Conservation (phyloP, 1,139 yeast species). For the Yamadazyma diddensiae region DNA sequence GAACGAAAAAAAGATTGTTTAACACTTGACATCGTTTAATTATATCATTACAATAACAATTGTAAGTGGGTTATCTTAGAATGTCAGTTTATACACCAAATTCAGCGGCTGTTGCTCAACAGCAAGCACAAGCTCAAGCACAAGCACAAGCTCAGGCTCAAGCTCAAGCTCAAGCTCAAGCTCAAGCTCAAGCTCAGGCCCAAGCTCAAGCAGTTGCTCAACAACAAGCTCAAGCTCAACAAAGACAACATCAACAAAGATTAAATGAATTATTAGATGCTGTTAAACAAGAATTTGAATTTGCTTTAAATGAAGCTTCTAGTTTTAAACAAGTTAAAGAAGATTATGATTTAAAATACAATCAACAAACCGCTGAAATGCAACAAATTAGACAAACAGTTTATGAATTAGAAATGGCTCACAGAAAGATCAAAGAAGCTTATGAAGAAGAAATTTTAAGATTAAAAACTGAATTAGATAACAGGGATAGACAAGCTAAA, state of each 20-base stretch:
- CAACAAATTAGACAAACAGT: conserved; percentile 93
- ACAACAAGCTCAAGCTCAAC: conserved; percentile 21
- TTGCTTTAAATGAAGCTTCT: conserved; percentile 82
- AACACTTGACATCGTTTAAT: neutral
- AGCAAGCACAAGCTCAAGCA: conserved; percentile 23
- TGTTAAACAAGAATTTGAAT: conserved; percentile 87
- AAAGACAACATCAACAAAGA: conserved; percentile 51
- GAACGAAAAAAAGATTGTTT: conserved; percentile 1
- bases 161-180: conserved; percentile 16
- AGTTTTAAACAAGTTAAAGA: conserved; percentile 88
- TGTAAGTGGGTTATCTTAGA: too few relatives aligned
- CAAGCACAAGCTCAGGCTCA: conserved; percentile 16
- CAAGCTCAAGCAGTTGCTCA: conserved; percentile 26
- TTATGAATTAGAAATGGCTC: conserved; percentile 90
- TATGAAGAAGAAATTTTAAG: conserved; percentile 91
- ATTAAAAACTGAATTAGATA: conserved; percentile 81
- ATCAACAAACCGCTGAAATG: conserved; percentile 92
- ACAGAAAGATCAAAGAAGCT: conserved; percentile 91
- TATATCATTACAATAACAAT: too few relatives aligned
- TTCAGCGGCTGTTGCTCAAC: conserved; percentile 27
- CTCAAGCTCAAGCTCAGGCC: conserved; percentile 17
- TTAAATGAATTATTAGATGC: conserved; percentile 83
- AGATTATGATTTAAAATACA: conserved; percentile 86
- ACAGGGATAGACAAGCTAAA: conserved; percentile 54
- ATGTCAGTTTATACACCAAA: conserved; percentile 41